Base-by-base conservation (phyloP, 495 filamentous ascomycete species). In the Elaphomyces granulatus region DNA sequence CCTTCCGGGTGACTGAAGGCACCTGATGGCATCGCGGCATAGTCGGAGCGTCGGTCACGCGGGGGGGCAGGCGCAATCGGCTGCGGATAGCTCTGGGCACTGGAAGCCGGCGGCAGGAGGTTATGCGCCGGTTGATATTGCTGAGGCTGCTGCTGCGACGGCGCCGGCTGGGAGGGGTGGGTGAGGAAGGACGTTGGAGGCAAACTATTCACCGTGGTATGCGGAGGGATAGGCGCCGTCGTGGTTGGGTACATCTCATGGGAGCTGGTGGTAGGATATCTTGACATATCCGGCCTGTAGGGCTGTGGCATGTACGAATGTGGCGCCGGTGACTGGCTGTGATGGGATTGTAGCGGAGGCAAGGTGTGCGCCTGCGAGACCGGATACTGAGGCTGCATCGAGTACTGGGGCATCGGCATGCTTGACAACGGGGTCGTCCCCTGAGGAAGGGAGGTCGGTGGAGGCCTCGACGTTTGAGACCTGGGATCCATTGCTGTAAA, bases 1-100 rank as follows among this genome's bases (percentile, higher is more conserved):
- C 57, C 61, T 51, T 67, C 64, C 8, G 59, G 58, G 40, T 67
- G 67, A 45, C 64, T 68, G 37, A 69, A 65, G 3, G 74, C 75
- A 49, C 73, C 72, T 1, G 75, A 71, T 3, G 78, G 78, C 65
- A 84, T 74, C 54, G 71, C 58, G 63, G 67, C 52, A 55, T 59
- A 58, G 47, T 61, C 61, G 23, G 68, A 53, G 36, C 67, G 67
- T 42, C 72, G 70, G 47, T 71, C 73, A 26, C 72, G 66, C 15
- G 76, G 66, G 20, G 78, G 78, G 9, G 78, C 78, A 20, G 77
- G 78, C 31, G 80, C 80, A 49, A 81, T 81, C 9, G 77, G 72
- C 60, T 81, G 77, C 17, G 78, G 78, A 46, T 81, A 78, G 15
- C 70, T 72, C 47, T 78, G 71, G 15, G 78, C 74, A 23, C 66